A percentile compares a stretch with the other conserved stretches of the same genome.
Conservation (phyloP, 2,329 filamentous ascomycete genomes). For the Xylaria sp. region DNA sequence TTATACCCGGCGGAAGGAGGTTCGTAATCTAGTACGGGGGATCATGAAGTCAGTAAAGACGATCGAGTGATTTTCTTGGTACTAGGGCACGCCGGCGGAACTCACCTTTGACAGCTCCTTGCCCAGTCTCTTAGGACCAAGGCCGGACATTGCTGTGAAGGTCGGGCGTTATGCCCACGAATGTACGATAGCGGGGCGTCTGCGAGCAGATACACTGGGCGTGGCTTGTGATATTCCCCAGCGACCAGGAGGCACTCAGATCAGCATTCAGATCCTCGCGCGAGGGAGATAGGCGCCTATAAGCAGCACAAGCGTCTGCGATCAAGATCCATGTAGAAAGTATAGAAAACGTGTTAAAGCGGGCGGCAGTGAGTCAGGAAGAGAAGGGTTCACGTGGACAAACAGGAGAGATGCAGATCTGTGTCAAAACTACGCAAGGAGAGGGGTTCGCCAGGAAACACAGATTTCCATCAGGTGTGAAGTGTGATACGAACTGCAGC, state of each 20-base stretch:
- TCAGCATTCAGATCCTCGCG: neutral
- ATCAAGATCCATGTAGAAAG: slow-evolving; percentile 22
- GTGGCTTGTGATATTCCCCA: neutral
- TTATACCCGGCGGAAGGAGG: slow-evolving; percentile 71
- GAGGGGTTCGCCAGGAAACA: slow-evolving; percentile 17
- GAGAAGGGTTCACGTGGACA: slow-evolving; percentile 17
- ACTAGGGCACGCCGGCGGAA: neutral
- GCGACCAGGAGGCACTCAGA: neutral
- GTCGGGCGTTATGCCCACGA: neutral
- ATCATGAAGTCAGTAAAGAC: slow-evolving; percentile 1
- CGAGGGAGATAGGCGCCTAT: slow-evolving; percentile 16
- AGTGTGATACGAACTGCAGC: slow-evolving; percentile 11
- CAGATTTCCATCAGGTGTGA: slow-evolving; percentile 9
- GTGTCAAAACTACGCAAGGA: slow-evolving; percentile 2
- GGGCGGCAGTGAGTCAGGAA: slow-evolving; percentile 1
- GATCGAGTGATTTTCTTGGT: neutral
- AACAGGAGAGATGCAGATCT: slow-evolving; percentile 10
- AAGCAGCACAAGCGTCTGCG: slow-evolving; percentile 13
- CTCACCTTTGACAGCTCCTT: slow-evolving; percentile 65
- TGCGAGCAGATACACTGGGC: neutral
- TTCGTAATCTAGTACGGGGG: slow-evolving; percentile 54
- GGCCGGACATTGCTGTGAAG: slow-evolving; percentile 44
- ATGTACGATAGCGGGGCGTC: slow-evolving; percentile 4
- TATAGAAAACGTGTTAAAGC: neutral
- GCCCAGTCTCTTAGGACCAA: slow-evolving; percentile 61